Percentiles rank a stretch among this genome's conserved stretches.
These are phyloP conservation scores for Aphanoascus verrucosus DNA, from an alignment of 2,329 filamentous ascomycete species.

Conservation along the genomic window DNA sequence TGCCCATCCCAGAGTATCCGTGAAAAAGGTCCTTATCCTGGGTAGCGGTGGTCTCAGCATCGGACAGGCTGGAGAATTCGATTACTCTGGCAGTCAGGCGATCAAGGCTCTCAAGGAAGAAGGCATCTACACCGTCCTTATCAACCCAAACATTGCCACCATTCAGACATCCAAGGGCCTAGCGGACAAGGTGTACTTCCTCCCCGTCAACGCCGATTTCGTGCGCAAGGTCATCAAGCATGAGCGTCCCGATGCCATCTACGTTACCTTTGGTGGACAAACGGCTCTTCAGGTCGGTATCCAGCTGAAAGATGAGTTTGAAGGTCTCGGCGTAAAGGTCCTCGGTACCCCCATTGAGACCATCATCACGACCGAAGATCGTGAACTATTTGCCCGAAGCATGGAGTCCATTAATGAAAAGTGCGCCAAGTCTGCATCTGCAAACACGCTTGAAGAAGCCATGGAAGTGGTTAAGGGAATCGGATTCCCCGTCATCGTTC, in stretches of 20 bases:
- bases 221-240: constrained; percentile 95
- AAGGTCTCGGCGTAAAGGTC: constrained; percentile 81
- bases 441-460: constrained; percentile 77
- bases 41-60: constrained; percentile 94
- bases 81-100: constrained; percentile 95
- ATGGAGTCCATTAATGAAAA: constrained; percentile 99
- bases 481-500: constrained; percentile 91
- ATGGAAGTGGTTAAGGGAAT: constrained; percentile 81
- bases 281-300: constrained; percentile 96
- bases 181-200: constrained; percentile 97
- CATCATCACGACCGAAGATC: constrained; percentile 96
- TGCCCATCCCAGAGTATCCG: constrained; percentile 64
- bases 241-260: constrained; percentile 91
- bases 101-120: constrained; percentile 98
- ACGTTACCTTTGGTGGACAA: constrained; percentile 94
- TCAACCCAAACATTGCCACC: constrained; percentile 98
- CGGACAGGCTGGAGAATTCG: constrained; percentile 95
- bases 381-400: constrained; percentile 91
- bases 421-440: constrained; percentile 93
- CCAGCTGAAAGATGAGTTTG: constrained; percentile 94
- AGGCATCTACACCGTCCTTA: constrained; percentile 93
- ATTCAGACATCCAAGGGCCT: constrained; percentile 97
- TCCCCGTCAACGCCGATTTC: constrained; percentile 92
- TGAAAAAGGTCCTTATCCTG: constrained; percentile 90
- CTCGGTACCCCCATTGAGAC: constrained; percentile 94